These are phyloP conservation scores for Pelargonium australe DNA, from an alignment of 441 rosid genomes.

Conservation along the genomic window DNA sequence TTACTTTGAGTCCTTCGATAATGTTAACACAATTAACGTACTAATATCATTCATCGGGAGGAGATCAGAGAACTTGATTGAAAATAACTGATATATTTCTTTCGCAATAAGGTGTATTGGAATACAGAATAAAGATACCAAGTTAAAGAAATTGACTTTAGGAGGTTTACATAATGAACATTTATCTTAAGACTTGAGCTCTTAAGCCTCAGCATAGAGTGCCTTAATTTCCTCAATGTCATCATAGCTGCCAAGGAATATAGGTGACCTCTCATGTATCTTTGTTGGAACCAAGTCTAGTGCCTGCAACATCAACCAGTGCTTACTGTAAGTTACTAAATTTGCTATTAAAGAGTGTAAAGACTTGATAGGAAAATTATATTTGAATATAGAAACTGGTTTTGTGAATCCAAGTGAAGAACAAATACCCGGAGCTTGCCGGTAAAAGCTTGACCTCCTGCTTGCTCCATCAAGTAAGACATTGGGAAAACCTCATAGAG, in stretches of 20 bases:
- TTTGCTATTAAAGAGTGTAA: background rate
- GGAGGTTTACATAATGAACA: background rate
- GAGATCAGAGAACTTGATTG: too few species aligned
- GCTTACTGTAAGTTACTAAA: background rate
- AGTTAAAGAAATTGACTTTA: background rate
- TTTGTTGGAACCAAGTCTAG: constrained; percentile 25
- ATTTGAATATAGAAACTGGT: background rate
- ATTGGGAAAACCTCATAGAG: constrained; percentile 29
- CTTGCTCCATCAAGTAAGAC: constrained; percentile 29
- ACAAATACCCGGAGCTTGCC: constrained; percentile 25
- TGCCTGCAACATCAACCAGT: constrained; percentile 17
- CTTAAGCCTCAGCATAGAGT: constrained; percentile 20
- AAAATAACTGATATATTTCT: too few species aligned
- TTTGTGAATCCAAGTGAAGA: background rate
- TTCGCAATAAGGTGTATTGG: background rate
- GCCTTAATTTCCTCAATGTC: constrained; percentile 27
- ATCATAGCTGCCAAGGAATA: constrained; percentile 27
- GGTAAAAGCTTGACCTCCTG: constrained; percentile 29
- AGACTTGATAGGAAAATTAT: background rate
- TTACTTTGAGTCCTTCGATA: too few species aligned
- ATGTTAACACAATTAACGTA: too few species aligned
- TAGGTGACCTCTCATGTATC: constrained; percentile 25
- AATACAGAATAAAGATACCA: background rate
- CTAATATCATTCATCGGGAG: too few species aligned
- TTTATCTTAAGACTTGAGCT: background rate